Evolutionary conservation across 2,329 filamentous ascomycete genomes (phyloP), one percentile per base, ranked within the genome.

Genomic region (Paracorniculantispora psalliotae): DNA sequence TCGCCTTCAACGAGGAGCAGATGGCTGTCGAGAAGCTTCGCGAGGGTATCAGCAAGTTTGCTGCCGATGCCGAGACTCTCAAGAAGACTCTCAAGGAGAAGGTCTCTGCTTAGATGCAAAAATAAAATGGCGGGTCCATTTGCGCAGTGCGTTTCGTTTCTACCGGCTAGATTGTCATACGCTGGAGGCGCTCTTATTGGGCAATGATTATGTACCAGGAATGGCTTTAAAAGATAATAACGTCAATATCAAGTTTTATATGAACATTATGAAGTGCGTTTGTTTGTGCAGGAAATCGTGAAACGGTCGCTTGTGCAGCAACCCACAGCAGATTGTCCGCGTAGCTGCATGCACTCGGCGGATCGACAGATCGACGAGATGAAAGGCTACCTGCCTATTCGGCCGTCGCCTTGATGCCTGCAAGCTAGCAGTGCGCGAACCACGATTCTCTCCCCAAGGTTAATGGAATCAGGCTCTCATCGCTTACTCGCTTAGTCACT

Each of bases 1-100:
- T 97, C 83, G 90, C 92, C 79, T 96, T 99, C 87, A 99, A 99
- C 85, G 94, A 99, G 85, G 92, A 99, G 73, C 89, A 93, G 77
- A 99, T 99, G 94, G 94, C 91, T 64, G 91, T 96, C 67, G 92
- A 97, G 88, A 99, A 99, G 89, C 87, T 99, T 69, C 90, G 92
- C 63, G 94, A 99, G 81, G 94, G 94, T 79, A 99, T 99, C 83
- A 96, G 91, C 84, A 97, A 97, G 82, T 99, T 99, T 72, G 93
- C 94, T 61, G 94, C 94, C 68, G 94, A 99, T 72, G 92, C 94
- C 67, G 80, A 92, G 66, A 96, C 91, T 61, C 87, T 99, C 69
- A 97, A 97, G 89, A 84, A 85, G 65, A 92, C 96, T 71, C 83
- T 99, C 72, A 88, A 88, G 83, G 77, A 86, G 79, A 97, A 97